phyloP scores from a whole-genome alignment of 768 basidiomycete genomes.

The Lepiota subincarnata region DNA sequence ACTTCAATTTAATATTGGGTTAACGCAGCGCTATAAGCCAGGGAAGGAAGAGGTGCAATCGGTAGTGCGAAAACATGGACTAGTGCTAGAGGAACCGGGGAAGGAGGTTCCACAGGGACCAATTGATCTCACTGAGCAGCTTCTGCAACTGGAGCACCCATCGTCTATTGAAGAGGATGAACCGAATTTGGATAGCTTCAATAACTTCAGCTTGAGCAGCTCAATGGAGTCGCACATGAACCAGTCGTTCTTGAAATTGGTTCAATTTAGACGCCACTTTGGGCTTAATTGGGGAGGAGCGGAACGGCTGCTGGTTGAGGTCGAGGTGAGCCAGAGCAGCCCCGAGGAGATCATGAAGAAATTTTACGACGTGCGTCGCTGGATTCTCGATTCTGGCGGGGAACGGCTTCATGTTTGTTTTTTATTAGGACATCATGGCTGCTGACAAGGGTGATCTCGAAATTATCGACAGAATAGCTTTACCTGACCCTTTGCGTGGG shows the following conservation, averaged over 20 bases:
- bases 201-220: conserved; percentile 58
- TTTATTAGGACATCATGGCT: conserved; percentile 30
- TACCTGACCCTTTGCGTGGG: conserved; percentile 55
- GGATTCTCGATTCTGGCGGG: background rate
- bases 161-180: conserved; percentile 24
- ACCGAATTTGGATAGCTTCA: conserved; percentile 42
- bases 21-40: conserved; percentile 60
- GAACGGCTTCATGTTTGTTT: background rate
- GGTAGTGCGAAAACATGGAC: conserved; percentile 45
- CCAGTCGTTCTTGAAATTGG: conserved; percentile 47
- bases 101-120: conserved; percentile 26
- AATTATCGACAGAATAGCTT: conserved; percentile 33
- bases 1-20: conserved; percentile 58
- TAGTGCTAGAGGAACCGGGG: conserved; percentile 41
- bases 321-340: conserved; percentile 40
- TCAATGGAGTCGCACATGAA: conserved; percentile 62
- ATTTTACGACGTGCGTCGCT: conserved; percentile 27
- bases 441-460: conserved; percentile 44
- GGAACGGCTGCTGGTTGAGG: conserved; percentile 45
- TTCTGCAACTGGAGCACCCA: conserved; percentile 14
- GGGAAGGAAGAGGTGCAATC: conserved; percentile 42
- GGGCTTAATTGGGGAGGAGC: conserved; percentile 68
- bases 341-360: conserved; percentile 33
- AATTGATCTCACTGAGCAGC: conserved; percentile 11
- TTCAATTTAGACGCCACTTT: conserved; percentile 49